Conservation (phyloP, 768 basidiomycete species). For the Mycena vitilis region DNA sequence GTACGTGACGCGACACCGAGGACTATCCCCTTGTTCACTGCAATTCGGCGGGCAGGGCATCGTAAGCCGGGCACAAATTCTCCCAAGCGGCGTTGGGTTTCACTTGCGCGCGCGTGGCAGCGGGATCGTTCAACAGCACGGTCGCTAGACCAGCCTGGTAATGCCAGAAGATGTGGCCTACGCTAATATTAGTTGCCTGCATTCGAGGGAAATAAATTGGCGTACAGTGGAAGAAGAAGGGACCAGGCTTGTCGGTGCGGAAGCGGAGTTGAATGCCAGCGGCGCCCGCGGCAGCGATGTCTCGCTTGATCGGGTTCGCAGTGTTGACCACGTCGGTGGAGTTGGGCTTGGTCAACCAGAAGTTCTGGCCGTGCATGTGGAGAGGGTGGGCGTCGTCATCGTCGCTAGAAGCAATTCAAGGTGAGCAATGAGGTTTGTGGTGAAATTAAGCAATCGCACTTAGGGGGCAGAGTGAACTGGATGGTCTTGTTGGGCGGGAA, state of each 20-base stretch:
- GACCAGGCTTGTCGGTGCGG: slow-evolving; percentile 65
- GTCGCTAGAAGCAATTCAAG: not conserved
- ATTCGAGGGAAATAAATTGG: slow-evolving; percentile 5
- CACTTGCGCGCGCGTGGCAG: not conserved
- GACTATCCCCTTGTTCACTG: not conserved
- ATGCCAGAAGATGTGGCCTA: slow-evolving; percentile 19
- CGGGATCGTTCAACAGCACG: slow-evolving; percentile 8
- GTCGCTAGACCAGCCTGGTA: slow-evolving; percentile 32
- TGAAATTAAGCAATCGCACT: slow-evolving; percentile 42
- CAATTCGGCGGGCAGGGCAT: slow-evolving; percentile 8
- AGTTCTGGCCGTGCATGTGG: slow-evolving; percentile 49
- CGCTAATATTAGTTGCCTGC: not conserved
- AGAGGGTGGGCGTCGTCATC: slow-evolving; percentile 34
- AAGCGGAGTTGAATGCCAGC: slow-evolving; percentile 57
- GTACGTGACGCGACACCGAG: not conserved
- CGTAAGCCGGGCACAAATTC: slow-evolving; percentile 11
- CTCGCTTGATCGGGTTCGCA: slow-evolving; percentile 61
- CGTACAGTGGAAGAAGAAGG: not conserved
- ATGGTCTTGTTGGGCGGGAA: slow-evolving; percentile 52
- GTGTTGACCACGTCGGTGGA: slow-evolving; percentile 46
- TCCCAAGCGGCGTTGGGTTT: slow-evolving; percentile 6
- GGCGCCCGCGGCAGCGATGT: slow-evolving; percentile 38
- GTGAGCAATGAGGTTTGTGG: slow-evolving; percentile 29
- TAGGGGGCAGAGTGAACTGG: slow-evolving; percentile 51
- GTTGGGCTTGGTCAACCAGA: slow-evolving; percentile 54